Base-by-base conservation (phyloP, 2,329 filamentous ascomycete species). In the Paracoccidioides lutzii region DNA sequence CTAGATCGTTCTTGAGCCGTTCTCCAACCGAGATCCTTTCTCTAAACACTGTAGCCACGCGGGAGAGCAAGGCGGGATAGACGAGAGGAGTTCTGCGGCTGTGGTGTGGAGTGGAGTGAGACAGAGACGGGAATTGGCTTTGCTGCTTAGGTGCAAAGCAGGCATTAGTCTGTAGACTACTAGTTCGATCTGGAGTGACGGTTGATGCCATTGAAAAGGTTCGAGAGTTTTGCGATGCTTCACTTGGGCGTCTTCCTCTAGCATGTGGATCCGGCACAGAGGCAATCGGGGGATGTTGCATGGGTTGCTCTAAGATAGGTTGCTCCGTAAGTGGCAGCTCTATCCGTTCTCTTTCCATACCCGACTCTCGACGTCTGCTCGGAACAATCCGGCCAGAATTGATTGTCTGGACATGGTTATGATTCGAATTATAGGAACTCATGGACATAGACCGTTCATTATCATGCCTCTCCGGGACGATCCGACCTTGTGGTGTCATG, bases 391-490 rank as follows among this genome's bases (percentile, higher is more conserved):
- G 82, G 50, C 93, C 93, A 22, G 66, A 71, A 67, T 88, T 95
- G 82, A 91, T 94, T 5, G 90, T 96, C 71, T 96, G 91, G 10
- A 76, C 73, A 69, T 93, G 86, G 46, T 90, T 77, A 64, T 87
- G 79, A 63, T 94, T 88, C 54, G 85, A 78, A 3, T 84, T 79
- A 62, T 89, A 87, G 8, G 87, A 88, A 4, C 86, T 93, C 85
- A 98, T 85, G 48, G 91, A 95, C 93, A 97, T 97, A 60, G 93
- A 84, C 57, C 93, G 82, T 70, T 97, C 91, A 64, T 97, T 91
- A 55, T 94, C 88, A 59, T 90, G 87, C 54, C 91, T 83, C 67
- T 96, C 90, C 1, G 93, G 93, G 7, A 98, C 90, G 40, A 93
- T 78, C 58, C 93, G 82, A 37, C 93, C 93, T 69, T 96, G 90